These are phyloP conservation scores for Solanum appendiculatum DNA, from an alignment of 257 asterid genomes.

Conservation along the genomic window DNA sequence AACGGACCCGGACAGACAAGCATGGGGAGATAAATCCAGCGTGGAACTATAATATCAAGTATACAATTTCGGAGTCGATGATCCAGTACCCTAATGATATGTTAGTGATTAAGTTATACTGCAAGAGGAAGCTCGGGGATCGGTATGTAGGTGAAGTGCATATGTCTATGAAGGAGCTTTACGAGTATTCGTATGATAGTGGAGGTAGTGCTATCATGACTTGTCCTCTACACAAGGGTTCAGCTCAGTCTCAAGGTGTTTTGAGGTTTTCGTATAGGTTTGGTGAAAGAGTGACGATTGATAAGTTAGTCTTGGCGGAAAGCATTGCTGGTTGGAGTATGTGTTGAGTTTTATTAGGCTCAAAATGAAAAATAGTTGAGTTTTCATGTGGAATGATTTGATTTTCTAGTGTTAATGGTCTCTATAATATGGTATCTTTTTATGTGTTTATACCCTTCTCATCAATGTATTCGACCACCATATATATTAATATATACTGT, in stretches of 20 bases:
- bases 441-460: neutral
- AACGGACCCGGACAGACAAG: conserved; percentile 23
- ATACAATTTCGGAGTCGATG: conserved; percentile 37
- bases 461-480: neutral
- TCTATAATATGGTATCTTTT: neutral
- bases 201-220: conserved; percentile 43
- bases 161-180: conserved; percentile 49
- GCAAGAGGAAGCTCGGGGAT: conserved; percentile 58
- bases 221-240: conserved; percentile 46
- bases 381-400: neutral
- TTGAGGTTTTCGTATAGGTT: conserved; percentile 47
- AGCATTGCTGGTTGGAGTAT: conserved; percentile 19
- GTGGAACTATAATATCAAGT: conserved; percentile 54
- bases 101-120: conserved; percentile 38
- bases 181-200: conserved; percentile 21
- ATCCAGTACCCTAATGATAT: conserved; percentile 15
- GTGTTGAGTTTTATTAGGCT: neutral
- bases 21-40: conserved; percentile 43
- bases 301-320: conserved; percentile 41
- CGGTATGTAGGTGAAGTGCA: conserved; percentile 62
- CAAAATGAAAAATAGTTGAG: neutral
- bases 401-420: neutral
- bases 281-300: conserved; percentile 46
- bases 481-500: neutral
- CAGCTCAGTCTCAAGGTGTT: conserved; percentile 50